phyloP scores from a whole-genome alignment of 192 early-diverging fungal species.

The Coemansia sp. region DNA sequence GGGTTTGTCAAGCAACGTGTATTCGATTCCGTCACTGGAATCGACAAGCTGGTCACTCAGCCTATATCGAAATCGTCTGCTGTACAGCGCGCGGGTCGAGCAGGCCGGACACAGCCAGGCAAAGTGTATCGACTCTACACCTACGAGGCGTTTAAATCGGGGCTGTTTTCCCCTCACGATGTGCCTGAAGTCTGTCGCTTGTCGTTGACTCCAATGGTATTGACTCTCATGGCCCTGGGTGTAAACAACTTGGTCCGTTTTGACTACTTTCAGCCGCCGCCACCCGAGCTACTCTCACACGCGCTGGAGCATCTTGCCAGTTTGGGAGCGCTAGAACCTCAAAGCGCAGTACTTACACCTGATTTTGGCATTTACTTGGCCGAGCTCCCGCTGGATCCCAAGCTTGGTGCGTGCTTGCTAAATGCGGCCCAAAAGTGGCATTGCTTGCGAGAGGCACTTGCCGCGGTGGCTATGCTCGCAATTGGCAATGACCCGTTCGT shows the following conservation, averaged over 20 bases:
- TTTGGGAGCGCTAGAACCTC: slow-evolving; percentile 81
- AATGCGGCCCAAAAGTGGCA: slow-evolving; percentile 69
- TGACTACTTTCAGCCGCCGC: slow-evolving; percentile 96
- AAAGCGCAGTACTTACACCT: slow-evolving; percentile 78
- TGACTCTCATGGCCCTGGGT: slow-evolving; percentile 87
- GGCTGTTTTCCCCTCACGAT: slow-evolving; percentile 88
- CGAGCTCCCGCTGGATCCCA: slow-evolving; percentile 91
- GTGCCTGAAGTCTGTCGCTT: slow-evolving; percentile 90
- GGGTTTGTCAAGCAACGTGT: slow-evolving; percentile 92
- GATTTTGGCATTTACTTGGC: slow-evolving; percentile 90
- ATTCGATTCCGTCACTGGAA: slow-evolving; percentile 85
- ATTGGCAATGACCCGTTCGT: slow-evolving; percentile 81
- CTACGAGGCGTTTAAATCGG: slow-evolving; percentile 79
- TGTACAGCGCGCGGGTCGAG: slow-evolving; percentile 88
- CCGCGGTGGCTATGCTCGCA: slow-evolving; percentile 86
- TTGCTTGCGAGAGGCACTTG: slow-evolving; percentile 88
- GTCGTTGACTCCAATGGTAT: slow-evolving; percentile 82
- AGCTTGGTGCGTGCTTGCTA: slow-evolving; percentile 81
- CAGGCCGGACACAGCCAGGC: slow-evolving; percentile 90
- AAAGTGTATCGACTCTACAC: slow-evolving; percentile 96
- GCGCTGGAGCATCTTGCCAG: slow-evolving; percentile 85
- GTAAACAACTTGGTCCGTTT: slow-evolving; percentile 95
- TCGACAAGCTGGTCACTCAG: slow-evolving; percentile 86
- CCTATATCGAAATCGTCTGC: slow-evolving; percentile 91
- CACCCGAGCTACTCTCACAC: slow-evolving; percentile 84